A percentile compares a stretch with the other conserved stretches of the same genome.
Conservation (phyloP, 305 asterid genomes). For the Rubia peregrina region DNA sequence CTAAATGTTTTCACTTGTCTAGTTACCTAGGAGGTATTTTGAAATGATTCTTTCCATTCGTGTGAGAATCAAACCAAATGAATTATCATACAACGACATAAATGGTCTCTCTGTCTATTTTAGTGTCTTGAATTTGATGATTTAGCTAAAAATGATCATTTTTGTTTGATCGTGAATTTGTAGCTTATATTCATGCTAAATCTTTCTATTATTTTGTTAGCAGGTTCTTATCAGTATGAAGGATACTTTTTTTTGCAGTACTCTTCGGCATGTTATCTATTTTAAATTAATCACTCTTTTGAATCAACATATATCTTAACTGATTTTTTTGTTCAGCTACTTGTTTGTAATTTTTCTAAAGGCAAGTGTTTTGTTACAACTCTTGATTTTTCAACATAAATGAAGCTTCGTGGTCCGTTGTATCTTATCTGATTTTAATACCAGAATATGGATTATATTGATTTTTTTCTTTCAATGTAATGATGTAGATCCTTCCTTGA, state of each 20-base stretch:
- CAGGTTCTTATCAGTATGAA: slow-evolving; percentile 59
- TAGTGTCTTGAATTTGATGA: neutral
- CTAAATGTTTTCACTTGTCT: neutral
- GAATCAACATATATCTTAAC: neutral
- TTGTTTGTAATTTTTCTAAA: neutral
- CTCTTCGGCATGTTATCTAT: slow-evolving; percentile 89
- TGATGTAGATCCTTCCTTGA: slow-evolving; percentile 88
- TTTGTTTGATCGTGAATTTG: neutral
- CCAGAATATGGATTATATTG: neutral
- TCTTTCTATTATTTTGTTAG: slow-evolving; percentile 17
- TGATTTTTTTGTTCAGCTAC: slow-evolving; percentile 11
- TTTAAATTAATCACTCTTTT: slow-evolving; percentile 54
- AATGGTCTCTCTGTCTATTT: neutral
- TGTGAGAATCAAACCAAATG: neutral
- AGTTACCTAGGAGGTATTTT: neutral
- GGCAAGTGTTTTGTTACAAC: neutral
- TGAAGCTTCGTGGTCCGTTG: neutral
- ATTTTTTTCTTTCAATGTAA: slow-evolving; percentile 4
- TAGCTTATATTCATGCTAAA: neutral
- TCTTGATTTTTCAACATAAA: neutral
- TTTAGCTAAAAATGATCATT: neutral
- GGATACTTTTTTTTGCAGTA: slow-evolving; percentile 85
- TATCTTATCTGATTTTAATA: slow-evolving; percentile 2
- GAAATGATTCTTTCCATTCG: neutral
- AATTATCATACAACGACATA: neutral